Base-by-base conservation (phyloP, 1,284 basidiomycete genomes). In the Malassezia yamatoensis region DNA sequence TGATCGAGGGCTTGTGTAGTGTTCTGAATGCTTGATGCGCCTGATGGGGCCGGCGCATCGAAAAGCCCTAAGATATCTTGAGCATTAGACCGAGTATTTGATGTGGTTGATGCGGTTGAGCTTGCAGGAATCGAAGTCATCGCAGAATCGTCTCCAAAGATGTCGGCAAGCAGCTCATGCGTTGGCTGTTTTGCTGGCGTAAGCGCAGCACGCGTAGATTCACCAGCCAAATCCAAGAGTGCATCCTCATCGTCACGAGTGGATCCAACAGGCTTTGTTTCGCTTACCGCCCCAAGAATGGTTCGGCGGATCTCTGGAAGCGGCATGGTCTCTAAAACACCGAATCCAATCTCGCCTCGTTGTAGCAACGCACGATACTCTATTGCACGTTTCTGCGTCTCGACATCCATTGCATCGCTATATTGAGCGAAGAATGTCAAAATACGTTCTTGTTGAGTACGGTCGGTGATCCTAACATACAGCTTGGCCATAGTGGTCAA, bases 301-400 rank as follows among this genome's bases (percentile, higher is more conserved):
- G 69, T 72, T 24, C 35, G 50, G 21, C 55, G 91, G 67, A 98
- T 78, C 76, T 98, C 93, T 2, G 94, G 94, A 5, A 90, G 87
- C 7, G 94, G 94, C 94, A 99, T 99, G 53, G 90, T 83, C 78
- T 98, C 94, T 57, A 98, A 77, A 0, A 99, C 90, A 43, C 90
- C 94, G n/a, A 83, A 81, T 54, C 85, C 82, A 34, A 91, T 79
- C 20, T 73, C 65, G 40, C 89, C 85, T 18, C 75, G 76, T 35
- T 79, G 81, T 69, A 90, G 86, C 61, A 98, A 75, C 66, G 83
- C 87, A 0, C 86, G 86, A 75, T 91, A 96, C 76, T 99, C 94
- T 8, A 98, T 89, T 0, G 90, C 85, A 42, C 94, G 83, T 75
- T 96, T 91, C 75, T 98, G 94, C 44, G 94, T 80, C 77, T 99